Evolutionary conservation across 164 flowering plant species (phyloP).

Genomic region (Cinnamomum micranthum): DNA sequence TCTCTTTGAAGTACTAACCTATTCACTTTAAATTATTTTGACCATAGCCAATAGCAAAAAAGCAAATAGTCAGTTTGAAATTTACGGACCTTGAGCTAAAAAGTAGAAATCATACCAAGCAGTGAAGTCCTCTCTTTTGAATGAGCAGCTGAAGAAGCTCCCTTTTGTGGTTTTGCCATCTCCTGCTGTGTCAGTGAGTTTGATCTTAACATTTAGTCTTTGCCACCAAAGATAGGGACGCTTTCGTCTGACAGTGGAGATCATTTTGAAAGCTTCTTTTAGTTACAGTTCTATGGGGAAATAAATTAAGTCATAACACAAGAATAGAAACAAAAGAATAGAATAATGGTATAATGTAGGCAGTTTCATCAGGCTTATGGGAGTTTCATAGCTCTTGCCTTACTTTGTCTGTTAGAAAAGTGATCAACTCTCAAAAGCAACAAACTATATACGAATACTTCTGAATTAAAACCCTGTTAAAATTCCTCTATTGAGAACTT

Average conservation of each 20-base stretch:
- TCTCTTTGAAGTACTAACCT: background rate
- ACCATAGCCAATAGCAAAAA: background rate
- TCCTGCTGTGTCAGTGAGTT: background rate
- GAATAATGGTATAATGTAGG: background rate
- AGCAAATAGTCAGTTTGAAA: background rate
- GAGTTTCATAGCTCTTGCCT: too few relatives aligned
- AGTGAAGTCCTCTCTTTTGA: slow-evolving; percentile 36
- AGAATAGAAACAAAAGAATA: background rate
- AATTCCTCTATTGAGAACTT: background rate
- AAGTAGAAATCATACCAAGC: slow-evolving; percentile 36
- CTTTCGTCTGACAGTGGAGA: background rate
- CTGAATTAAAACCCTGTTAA: slow-evolving; percentile 4
- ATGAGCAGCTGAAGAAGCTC: slow-evolving; percentile 26
- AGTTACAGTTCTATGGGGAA: background rate
- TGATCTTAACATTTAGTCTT: background rate
- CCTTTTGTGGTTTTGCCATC: slow-evolving; percentile 28
- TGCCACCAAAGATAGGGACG: background rate
- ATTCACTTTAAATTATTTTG: background rate
- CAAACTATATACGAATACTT: background rate
- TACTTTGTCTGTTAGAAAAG: too few relatives aligned
- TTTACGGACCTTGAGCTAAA: background rate
- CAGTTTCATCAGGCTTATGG: background rate
- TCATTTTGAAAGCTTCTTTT: background rate
- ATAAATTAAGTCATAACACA: background rate
- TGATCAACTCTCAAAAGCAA: too few relatives aligned